phyloP scores from a whole-genome alignment of 169 alveolate genomes.

The Plasmodium vinckei region DNA sequence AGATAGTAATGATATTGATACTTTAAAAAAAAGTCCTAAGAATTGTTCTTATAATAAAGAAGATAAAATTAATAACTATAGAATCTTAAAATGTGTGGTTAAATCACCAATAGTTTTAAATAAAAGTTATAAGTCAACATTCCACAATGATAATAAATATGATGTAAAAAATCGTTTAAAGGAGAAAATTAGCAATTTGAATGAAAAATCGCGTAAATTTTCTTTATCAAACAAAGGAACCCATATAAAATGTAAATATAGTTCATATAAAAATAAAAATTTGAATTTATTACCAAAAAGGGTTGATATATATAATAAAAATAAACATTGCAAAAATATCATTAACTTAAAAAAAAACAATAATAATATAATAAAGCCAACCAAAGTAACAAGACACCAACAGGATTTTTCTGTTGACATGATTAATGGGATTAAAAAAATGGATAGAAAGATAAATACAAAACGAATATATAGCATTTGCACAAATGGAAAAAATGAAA shows the following conservation, averaged over 20 bases:
- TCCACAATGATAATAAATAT: too few species aligned
- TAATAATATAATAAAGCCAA: constrained; percentile 1
- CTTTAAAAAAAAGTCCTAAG: background rate
- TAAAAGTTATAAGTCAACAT: background rate
- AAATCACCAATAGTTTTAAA: constrained; percentile 6
- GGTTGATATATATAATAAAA: constrained; percentile 1
- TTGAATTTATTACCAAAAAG: background rate
- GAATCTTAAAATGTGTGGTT: background rate
- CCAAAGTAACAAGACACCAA: constrained; percentile 25
- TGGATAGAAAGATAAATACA: constrained; percentile 21
- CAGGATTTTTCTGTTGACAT: constrained; percentile 20
- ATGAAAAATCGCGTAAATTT: constrained; percentile 5
- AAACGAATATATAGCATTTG: background rate
- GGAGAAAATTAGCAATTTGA: background rate
- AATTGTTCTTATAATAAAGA: background rate
- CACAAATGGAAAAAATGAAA: background rate
- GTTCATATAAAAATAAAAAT: background rate
- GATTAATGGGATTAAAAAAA: constrained; percentile 20
- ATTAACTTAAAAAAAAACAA: background rate
- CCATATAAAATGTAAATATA: background rate
- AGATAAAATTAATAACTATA: background rate
- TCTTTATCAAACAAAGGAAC: background rate
- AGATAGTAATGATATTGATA: constrained; percentile 1
- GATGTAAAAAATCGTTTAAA: background rate
- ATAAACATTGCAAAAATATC: background rate